These are phyloP conservation scores for Heimioporus sp. DNA, from an alignment of 768 basidiomycete genomes.

Conservation along the genomic window DNA sequence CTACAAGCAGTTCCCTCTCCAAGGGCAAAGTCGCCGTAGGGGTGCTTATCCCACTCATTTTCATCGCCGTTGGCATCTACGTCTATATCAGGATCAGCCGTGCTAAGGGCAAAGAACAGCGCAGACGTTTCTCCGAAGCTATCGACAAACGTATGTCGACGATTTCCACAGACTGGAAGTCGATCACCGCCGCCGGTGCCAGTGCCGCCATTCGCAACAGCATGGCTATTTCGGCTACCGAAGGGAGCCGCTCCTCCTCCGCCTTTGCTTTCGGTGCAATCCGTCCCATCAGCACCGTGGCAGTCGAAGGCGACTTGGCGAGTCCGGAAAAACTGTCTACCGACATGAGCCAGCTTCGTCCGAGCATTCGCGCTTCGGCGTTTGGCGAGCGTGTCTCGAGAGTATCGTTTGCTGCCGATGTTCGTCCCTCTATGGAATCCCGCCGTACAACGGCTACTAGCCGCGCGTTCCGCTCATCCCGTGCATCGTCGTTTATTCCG, in stretches of 20 bases:
- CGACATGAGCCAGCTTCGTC: slow-evolving; percentile 50
- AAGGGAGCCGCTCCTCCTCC: slow-evolving; percentile 39
- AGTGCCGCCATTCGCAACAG: slow-evolving; percentile 70
- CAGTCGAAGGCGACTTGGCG: slow-evolving; percentile 40
- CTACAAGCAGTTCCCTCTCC: slow-evolving; percentile 36
- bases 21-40: slow-evolving; percentile 66
- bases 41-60: slow-evolving; percentile 58
- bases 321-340: slow-evolving; percentile 37
- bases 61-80: slow-evolving; percentile 43
- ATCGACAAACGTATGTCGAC: slow-evolving; percentile 85
- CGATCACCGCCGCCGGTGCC: slow-evolving; percentile 67
- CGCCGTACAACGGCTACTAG: slow-evolving; percentile 42
- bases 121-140: slow-evolving; percentile 58
- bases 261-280: slow-evolving; percentile 58
- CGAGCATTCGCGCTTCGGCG: slow-evolving; percentile 51
- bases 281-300: slow-evolving; percentile 44
- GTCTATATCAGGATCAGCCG: slow-evolving; percentile 57
- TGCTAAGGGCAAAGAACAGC: slow-evolving; percentile 45
- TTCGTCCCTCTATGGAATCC: slow-evolving; percentile 44
- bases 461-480: slow-evolving; percentile 45
- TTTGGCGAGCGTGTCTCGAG: slow-evolving; percentile 53
- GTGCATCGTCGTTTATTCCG: slow-evolving; percentile 38
- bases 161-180: slow-evolving; percentile 76
- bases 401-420: slow-evolving; percentile 68
- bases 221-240: slow-evolving; percentile 45